Base-by-base conservation (phyloP, 2,329 filamentous ascomycete genomes). In the Teratosphaeria nubilosa region DNA sequence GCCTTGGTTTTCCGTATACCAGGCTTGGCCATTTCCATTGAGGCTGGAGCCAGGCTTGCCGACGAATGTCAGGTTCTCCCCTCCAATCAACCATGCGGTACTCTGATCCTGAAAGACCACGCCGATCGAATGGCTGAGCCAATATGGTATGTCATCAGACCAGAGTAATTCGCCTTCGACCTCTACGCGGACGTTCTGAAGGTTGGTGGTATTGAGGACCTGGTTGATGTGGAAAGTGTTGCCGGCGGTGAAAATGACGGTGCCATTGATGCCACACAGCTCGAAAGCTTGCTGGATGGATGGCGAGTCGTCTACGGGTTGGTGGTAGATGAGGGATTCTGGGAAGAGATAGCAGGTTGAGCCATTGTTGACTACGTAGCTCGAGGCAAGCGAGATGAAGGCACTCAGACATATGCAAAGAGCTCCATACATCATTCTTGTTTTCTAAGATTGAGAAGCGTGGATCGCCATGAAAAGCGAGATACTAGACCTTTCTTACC, bases 21-120 rank as follows among this genome's bases (percentile, higher is more conserved):
- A 85, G 2, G 76, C 74, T 63, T 84, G 78, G 2, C 82, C 82
- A 65, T 84, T 84, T 5, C 82, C 82, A 64, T 84, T 76, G 10
- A 84, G 69, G 6, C 41, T 48, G 2, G 77, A 81, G 5, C 82
- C 82, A 31, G 77, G 77, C 61, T 77, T 69, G 10, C 81, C 82
- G 32, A 78, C 70, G 60, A 79, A 75, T 6, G 70, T 65, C 20
- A 85, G 71, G 45, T 77, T 76, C 11, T 77, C 70, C 5, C 82
- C 82, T 13, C 81, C 80, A 61, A 83, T 76, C 56, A 78, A 69
- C 78, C 79, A 82, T 0, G 78, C 80, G 0, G 78, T 79, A 20
- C 75, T 77, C 61, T 81, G 79, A 61, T 82, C 81, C 66, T 83
- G 80, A 65, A 80, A 82, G 9, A 76, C 78, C 5, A 82, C 71